These are phyloP conservation scores for Fraxinus pennsylvanica DNA, from an alignment of 257 asterid genomes.

Conservation along the genomic window DNA sequence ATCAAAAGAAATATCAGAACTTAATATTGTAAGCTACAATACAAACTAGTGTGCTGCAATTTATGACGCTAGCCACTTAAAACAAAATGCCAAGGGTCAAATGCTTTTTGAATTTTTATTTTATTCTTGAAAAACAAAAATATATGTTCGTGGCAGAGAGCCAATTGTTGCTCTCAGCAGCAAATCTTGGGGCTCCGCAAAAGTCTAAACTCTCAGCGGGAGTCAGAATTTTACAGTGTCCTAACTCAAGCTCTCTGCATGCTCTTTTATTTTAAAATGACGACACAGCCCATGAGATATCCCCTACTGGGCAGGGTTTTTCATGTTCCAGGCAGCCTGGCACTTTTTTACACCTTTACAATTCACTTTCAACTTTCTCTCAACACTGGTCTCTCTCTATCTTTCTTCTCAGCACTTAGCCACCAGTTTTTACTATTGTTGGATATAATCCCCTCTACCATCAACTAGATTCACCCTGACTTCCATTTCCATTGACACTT, in stretches of 20 bases:
- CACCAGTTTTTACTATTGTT: not conserved
- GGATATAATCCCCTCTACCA: not conserved
- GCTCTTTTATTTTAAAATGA: not conserved
- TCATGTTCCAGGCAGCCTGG: not conserved
- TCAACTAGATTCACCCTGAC: not conserved
- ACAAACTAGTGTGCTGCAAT: not conserved
- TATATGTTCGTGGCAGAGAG: not conserved
- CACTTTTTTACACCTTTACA: not conserved
- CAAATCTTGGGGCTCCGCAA: not conserved
- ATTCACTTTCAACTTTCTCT: not conserved
- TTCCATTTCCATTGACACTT: not conserved
- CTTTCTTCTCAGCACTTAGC: not conserved
- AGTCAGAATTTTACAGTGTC: not conserved
- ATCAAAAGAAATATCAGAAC: not conserved
- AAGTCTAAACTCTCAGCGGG: not conserved
- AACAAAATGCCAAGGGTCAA: not conserved
- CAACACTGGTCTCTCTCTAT: not conserved
- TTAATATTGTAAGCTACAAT: not conserved
- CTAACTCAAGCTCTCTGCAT: not conserved
- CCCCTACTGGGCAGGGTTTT: not conserved
- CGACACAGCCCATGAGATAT: not conserved
- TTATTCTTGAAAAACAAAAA: too few relatives aligned
- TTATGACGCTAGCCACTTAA: not conserved
- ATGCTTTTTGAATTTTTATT: not conserved
- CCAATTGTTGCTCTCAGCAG: not conserved